Percentiles rank a stretch among this genome's conserved stretches.
These are phyloP conservation scores for Phoma sp. DNA, from an alignment of 2,329 filamentous ascomycete species.

Conservation along the genomic window DNA sequence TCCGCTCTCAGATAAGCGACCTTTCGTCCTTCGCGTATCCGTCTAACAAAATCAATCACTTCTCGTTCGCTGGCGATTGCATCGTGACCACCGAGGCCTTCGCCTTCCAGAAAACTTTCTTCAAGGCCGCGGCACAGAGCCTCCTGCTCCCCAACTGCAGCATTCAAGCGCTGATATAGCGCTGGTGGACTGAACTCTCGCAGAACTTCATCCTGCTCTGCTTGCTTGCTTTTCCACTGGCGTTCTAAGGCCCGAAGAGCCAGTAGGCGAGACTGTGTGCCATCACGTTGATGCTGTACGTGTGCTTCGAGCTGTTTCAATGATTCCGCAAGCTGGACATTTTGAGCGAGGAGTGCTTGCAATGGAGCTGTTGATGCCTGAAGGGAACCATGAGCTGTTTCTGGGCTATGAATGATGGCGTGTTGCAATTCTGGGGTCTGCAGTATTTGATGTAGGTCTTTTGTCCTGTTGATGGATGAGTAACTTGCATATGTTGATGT, in stretches of 20 bases:
- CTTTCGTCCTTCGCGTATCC: conserved; percentile 81
- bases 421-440: conserved; percentile 71
- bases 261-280: conserved; percentile 81
- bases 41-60: conserved; percentile 81
- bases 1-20: conserved; percentile 82
- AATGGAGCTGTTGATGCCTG: conserved; percentile 70
- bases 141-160: conserved; percentile 83
- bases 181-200: conserved; percentile 85
- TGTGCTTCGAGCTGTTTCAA: conserved; percentile 68
- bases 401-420: conserved; percentile 73
- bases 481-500: conserved; percentile 18
- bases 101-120: conserved; percentile 86
- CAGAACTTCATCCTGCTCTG: conserved; percentile 85
- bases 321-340: conserved; percentile 72
- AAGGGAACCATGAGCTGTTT: conserved; percentile 76
- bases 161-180: conserved; percentile 81
- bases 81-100: conserved; percentile 50
- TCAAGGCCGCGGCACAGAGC: conserved; percentile 81
- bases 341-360: conserved; percentile 70
- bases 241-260: conserved; percentile 86
- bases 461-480: conserved; percentile 64
- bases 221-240: conserved; percentile 89
- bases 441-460: conserved; percentile 77
- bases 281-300: conserved; percentile 68
- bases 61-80: conserved; percentile 76